phyloP scores from a whole-genome alignment of 352 stramenopile species.

The Blastocystis sp. region DNA sequence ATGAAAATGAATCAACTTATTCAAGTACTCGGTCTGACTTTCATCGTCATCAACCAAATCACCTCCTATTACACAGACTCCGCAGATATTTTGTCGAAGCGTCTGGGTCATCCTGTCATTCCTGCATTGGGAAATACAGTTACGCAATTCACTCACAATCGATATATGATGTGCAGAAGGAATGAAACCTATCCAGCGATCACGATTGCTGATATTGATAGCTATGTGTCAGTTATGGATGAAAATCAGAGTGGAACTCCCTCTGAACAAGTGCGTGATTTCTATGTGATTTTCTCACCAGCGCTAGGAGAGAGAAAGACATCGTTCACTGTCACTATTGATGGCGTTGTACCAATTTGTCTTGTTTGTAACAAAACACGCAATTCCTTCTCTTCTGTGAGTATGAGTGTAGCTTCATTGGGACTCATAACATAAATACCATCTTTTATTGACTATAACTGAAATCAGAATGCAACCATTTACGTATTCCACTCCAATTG shows the following conservation, averaged over 20 bases:
- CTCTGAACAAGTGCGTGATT: background rate
- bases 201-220: background rate
- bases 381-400: background rate
- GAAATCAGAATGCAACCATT: background rate
- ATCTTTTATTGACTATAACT: slow-evolving; percentile 36
- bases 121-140: slow-evolving; percentile 12
- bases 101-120: background rate
- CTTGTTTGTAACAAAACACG: slow-evolving; percentile 22
- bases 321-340: slow-evolving; percentile 17
- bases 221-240: background rate
- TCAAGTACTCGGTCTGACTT: background rate
- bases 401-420: slow-evolving; percentile 29
- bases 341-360: slow-evolving; percentile 4
- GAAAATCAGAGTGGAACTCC: background rate
- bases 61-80: background rate
- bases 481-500: slow-evolving; percentile 55
- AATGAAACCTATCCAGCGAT: slow-evolving; percentile 1
- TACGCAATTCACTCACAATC: slow-evolving; percentile 44
- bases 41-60: slow-evolving; percentile 37
- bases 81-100: background rate
- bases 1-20: slow-evolving; percentile 23
- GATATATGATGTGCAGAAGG: slow-evolving; percentile 40
- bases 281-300: slow-evolving; percentile 49
- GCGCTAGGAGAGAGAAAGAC: background rate
- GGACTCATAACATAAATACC: slow-evolving; percentile 57